phyloP scores from a whole-genome alignment of 495 filamentous ascomycete species.

The Evernia prunastri region DNA sequence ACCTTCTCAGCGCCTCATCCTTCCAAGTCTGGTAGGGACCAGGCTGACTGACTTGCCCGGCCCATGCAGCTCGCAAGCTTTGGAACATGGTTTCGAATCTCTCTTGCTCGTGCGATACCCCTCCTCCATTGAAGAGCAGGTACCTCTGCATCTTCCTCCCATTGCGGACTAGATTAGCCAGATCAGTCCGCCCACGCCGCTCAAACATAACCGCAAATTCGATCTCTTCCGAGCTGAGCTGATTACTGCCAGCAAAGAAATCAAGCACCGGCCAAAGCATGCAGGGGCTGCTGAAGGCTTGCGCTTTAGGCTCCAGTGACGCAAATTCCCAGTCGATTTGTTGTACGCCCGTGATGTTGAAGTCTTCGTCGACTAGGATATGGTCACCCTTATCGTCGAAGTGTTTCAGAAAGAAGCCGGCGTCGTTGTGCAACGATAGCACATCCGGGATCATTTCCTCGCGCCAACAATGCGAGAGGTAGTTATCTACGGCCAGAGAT shows the following conservation, averaged over 20 bases:
- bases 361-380: not conserved
- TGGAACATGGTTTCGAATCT: not conserved
- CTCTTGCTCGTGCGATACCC: not conserved
- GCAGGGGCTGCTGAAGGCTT: not conserved
- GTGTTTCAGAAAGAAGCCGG: not conserved
- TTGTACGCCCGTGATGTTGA: slow-evolving; percentile 1
- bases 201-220: not conserved
- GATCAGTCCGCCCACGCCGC: not conserved
- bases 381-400: not conserved
- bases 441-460: not conserved
- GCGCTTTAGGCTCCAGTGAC: not conserved
- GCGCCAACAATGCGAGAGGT: not conserved
- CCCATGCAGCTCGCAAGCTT: not conserved
- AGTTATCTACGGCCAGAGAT: not conserved
- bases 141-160: slow-evolving; percentile 3
- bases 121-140: not conserved
- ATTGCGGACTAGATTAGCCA: not conserved
- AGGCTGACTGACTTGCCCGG: not conserved
- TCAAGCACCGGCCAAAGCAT: not conserved
- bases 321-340: not conserved
- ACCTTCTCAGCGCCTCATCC: too few relatives aligned
- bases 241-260: not conserved
- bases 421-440: not conserved
- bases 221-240: not conserved
- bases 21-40: not conserved